Percentiles rank a stretch among this genome's conserved stretches.
These are phyloP conservation scores for Hemerocallis citrina DNA, from an alignment of 106 monocot genomes.

Conservation along the genomic window DNA sequence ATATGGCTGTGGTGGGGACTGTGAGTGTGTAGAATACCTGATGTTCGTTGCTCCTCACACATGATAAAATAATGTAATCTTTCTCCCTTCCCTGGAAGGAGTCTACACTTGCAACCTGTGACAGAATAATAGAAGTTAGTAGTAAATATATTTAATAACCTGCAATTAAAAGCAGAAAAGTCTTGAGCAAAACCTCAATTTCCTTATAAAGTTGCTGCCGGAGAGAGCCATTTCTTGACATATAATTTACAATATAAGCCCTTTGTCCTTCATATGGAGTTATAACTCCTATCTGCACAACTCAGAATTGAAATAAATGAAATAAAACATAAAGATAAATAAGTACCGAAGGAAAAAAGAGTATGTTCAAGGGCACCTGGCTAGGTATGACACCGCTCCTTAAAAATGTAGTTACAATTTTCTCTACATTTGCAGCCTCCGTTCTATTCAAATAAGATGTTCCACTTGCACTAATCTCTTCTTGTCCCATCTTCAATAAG, in stretches of 20 bases:
- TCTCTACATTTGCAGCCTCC: conserved; percentile 99
- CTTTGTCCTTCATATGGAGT: conserved; percentile 99
- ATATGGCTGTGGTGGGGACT: too few species aligned
- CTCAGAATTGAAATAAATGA: not conserved
- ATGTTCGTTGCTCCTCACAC: conserved; percentile 98
- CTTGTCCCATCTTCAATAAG: conserved; percentile 94
- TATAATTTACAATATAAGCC: conserved; percentile 98
- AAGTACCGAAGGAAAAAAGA: not conserved
- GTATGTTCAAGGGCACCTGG: conserved; percentile 40
- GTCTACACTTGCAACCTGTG: conserved; percentile 98
- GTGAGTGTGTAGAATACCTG: too few species aligned
- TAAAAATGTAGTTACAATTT: conserved; percentile 96
- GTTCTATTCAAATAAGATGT: conserved; percentile 98
- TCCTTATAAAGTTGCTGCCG: conserved; percentile 98
- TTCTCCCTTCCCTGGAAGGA: conserved; percentile 99
- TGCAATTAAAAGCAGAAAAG: not conserved
- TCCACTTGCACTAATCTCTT: conserved; percentile 99
- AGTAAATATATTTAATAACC: conserved; percentile 3
- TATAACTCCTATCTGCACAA: conserved; percentile 90
- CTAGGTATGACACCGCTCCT: conserved; percentile 93
- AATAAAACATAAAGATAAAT: not conserved
- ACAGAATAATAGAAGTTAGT: conserved; percentile 5
- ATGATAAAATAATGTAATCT: conserved; percentile 97
- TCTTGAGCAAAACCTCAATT: conserved; percentile 71
- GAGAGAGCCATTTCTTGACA: conserved; percentile 97